These are phyloP conservation scores for Iris pallida DNA, from an alignment of 116 monocot species.

Conservation along the genomic window DNA sequence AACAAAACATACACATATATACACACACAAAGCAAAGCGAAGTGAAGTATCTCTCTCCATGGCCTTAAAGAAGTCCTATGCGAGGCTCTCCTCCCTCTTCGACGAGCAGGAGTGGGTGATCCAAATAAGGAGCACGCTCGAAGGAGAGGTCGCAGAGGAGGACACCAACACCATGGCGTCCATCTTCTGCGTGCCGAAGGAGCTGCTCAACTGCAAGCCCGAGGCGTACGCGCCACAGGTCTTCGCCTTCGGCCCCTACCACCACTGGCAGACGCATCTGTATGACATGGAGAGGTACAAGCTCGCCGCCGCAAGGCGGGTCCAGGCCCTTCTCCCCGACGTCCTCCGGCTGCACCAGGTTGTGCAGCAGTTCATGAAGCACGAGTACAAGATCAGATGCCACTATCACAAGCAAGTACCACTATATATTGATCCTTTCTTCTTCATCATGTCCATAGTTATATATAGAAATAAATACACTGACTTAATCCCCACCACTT, in stretches of 20 bases:
- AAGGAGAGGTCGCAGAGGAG: not conserved
- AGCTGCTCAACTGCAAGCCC: constrained; percentile 15
- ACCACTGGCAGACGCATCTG: constrained; percentile 40
- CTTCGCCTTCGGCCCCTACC: constrained; percentile 56
- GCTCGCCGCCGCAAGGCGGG: constrained; percentile 31
- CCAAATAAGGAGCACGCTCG: not conserved
- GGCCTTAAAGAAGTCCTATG: not conserved
- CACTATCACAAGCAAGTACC: constrained; percentile 44
- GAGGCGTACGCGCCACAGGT: constrained; percentile 46
- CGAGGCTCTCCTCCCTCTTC: not conserved
- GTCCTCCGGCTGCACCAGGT: constrained; percentile 9
- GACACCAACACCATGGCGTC: constrained; percentile 18
- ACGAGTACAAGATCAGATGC: constrained; percentile 31
- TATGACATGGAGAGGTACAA: constrained; percentile 63
- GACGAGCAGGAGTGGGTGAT: not conserved
- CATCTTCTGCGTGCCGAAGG: constrained; percentile 45
- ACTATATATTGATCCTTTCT: no score
- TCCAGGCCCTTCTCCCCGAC: constrained; percentile 18
- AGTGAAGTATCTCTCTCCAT: no score
- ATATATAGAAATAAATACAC: no score
- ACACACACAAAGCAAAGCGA: no score
- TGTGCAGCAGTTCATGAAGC: constrained; percentile 25
- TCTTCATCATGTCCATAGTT: no score
- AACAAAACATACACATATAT: no score
- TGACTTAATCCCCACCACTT: no score